phyloP scores from a whole-genome alignment of 2,329 filamentous ascomycete species.

The Venturia carpophila region DNA sequence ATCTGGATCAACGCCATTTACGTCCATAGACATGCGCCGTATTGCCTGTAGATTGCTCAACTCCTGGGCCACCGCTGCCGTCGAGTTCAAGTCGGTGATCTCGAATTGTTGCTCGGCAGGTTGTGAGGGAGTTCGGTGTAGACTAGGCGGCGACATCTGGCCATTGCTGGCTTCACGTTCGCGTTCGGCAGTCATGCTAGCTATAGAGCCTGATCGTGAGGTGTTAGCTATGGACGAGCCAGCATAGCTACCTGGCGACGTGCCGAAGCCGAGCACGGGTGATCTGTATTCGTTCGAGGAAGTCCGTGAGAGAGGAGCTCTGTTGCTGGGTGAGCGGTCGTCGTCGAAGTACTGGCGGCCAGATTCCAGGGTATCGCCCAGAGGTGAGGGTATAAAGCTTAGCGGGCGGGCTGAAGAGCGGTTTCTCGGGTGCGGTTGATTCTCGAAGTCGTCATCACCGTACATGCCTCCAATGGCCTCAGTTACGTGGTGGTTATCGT shows the following conservation, averaged over 20 bases:
- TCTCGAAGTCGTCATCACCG: conserved; percentile 58
- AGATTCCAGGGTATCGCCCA: conserved; percentile 14
- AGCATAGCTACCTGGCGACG: not conserved
- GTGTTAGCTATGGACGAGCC: conserved; percentile 5
- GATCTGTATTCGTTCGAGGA: conserved; percentile 5
- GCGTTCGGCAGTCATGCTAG: conserved; percentile 20
- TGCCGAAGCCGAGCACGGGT: not conserved
- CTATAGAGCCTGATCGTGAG: conserved; percentile 17
- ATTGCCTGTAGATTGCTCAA: conserved; percentile 86
- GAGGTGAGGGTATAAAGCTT: conserved; percentile 18
- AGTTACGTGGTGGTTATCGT: conserved; percentile 88
- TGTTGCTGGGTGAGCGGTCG: not conserved
- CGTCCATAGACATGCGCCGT: conserved; percentile 90
- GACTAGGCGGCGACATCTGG: conserved; percentile 31
- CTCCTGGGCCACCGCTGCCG: conserved; percentile 83
- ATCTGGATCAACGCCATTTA: conserved; percentile 62
- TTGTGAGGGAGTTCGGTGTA: conserved; percentile 24
- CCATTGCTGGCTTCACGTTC: conserved; percentile 23
- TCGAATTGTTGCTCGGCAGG: conserved; percentile 14
- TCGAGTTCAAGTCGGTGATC: conserved; percentile 68
- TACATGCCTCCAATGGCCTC: conserved; percentile 90
- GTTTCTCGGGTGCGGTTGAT: conserved; percentile 46
- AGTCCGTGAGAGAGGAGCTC: not conserved
- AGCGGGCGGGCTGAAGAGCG: conserved; percentile 53
- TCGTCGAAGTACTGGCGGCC: conserved; percentile 9